Base-by-base conservation (phyloP, 192 early-diverging fungal species). In the Linnemannia zychae region DNA sequence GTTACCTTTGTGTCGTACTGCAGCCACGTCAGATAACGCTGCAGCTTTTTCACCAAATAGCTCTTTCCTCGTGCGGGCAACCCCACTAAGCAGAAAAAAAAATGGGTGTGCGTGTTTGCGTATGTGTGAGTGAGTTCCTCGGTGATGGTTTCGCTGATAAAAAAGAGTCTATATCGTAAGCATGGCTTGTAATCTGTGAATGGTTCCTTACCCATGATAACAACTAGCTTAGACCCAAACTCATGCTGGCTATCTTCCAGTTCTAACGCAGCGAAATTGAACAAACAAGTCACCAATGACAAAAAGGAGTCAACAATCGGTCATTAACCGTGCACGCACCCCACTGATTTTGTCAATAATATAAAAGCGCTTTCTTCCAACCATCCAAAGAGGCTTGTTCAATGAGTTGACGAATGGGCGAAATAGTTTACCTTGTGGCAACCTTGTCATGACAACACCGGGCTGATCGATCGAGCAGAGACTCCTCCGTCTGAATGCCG, bases 31-130 rank as follows among this genome's bases (percentile, higher is more conserved):
- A 96, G 87, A 90, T 97, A 99, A 63, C 97, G 93, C 80, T 93
- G 92, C 34, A 99, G 91, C 82, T 99, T 99, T 78, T 98, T 98
- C 87, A 97, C 96, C 76, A 99, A 95, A 79, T 98, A 97, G 90
- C 91, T 92, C 88, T 99, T 99, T 33, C 98, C 98, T 66, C 98
- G 89, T 9, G 98, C 98, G 38, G 98, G 98, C 66, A 99, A 86
- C 12, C 98, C 98, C 37, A 97, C 95, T 94, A 84, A 48, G 13
- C 24, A 31, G 36, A 24, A 36, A 47, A 57, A 67, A 36, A 22
- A 22, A 57, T 20, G 15, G 13, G 46, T 74, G 65, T n/a, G 46
- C 33, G 22, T 50, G 24, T 78, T 7, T 13, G n/a, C 22, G 33
- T 38, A 33, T 68, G 9, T 44, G 40, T 63, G 57, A 38, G 60